Conservation (phyloP, 2,329 filamentous ascomycete species). For the Aspergillus carbonarius region DNA sequence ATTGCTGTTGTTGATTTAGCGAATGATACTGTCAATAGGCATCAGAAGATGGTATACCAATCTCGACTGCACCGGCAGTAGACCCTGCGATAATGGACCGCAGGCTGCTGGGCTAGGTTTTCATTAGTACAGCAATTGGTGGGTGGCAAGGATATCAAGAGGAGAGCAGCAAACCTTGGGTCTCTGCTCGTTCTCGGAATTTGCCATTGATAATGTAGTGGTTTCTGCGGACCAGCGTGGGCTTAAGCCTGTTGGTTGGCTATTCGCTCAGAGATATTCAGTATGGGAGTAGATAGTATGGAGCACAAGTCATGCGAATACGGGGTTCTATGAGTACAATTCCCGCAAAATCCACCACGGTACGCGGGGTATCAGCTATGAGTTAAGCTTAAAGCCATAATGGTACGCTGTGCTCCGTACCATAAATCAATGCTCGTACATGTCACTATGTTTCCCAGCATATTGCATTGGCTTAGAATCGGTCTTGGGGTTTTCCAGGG, state of each 20-base stretch:
- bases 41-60: conserved; percentile 57
- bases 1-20: conserved; percentile 60
- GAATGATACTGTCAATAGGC: background rate
- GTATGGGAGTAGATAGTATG: too few species aligned
- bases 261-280: background rate
- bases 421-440: too few species aligned
- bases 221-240: background rate
- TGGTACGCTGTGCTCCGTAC: background rate
- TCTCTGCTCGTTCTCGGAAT: conserved; percentile 36
- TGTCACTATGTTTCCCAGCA: too few species aligned
- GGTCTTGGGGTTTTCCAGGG: background rate
- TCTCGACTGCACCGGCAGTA: conserved; percentile 92
- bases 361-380: background rate
- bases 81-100: conserved; percentile 90
- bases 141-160: background rate
- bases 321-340: background rate
- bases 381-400: background rate
- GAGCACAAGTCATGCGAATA: background rate
- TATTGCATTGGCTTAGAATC: background rate
- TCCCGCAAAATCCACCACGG: background rate
- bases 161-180: conserved; percentile 34
- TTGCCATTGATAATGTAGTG: conserved; percentile 30
- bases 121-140: conserved; percentile 32
- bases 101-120: conserved; percentile 67
- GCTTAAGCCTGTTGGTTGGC: background rate